These are phyloP conservation scores for Saccharomycopsis synnaedendra DNA, from an alignment of 805 yeast genomes.

Conservation along the genomic window DNA sequence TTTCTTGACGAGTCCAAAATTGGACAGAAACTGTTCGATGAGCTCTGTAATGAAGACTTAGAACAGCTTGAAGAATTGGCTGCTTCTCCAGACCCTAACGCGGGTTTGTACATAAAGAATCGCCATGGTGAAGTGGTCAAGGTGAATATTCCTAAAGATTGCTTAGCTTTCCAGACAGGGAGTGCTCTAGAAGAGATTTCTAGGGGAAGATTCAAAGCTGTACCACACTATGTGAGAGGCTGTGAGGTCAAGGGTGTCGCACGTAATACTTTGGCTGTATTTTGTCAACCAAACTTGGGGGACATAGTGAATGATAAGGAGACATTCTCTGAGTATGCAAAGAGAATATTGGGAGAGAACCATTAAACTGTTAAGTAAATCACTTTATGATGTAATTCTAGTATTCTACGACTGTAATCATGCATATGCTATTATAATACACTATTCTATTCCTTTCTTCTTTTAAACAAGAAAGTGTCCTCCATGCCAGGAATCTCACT, in stretches of 20 bases:
- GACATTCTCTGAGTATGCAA: constrained; percentile 39
- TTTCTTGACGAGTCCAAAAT: constrained; percentile 30
- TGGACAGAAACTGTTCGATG: constrained; percentile 7
- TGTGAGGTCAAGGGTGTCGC: constrained; percentile 26
- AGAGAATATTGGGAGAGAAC: constrained; percentile 28
- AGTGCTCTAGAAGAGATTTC: constrained; percentile 42
- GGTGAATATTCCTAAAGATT: constrained; percentile 42
- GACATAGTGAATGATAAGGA: constrained; percentile 33
- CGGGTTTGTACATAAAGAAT: constrained; percentile 41
- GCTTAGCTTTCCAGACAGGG: constrained; percentile 54
- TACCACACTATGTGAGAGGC: constrained; percentile 45
- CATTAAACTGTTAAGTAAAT: constrained; percentile 21
- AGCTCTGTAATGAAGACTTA: background rate
- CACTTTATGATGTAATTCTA: background rate
- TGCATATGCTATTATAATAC: background rate
- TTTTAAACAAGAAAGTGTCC: constrained; percentile 15
- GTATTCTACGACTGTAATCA: background rate
- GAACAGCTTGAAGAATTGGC: constrained; percentile 18
- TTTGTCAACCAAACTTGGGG: constrained; percentile 47
- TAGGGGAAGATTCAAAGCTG: constrained; percentile 39
- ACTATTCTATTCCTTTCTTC: constrained; percentile 1
- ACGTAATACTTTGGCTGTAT: constrained; percentile 49
- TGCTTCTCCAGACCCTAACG: constrained; percentile 30
- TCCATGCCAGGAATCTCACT: background rate
- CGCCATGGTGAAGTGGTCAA: constrained; percentile 33